Base-by-base conservation (phyloP, 257 asterid species). In the Penstemon newberryi region DNA sequence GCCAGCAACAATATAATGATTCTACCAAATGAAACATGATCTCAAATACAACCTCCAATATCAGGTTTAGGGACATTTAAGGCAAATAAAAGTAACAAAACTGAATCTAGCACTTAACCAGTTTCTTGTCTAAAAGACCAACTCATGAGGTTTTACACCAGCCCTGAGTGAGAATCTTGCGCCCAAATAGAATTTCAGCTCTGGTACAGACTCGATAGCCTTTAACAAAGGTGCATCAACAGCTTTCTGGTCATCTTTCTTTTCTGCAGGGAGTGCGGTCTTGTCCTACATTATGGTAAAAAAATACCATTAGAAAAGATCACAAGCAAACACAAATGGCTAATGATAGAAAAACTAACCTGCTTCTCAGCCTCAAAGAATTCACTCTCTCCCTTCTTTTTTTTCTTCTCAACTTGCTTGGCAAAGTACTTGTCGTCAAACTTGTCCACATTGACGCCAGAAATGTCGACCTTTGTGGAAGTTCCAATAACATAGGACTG, bases 141-240 rank as follows among this genome's bases (percentile, higher is more conserved):
- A 73, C 85, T 86, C 96, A 60, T 86, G 96, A 4, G 93, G 92
- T 53, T 84, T 89, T 82, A 71, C 75, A 56, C 96, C 94, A 4
- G 83, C 83, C 74, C 79, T 86, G 50, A 89, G 85, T 0, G 96
- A 86, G 70, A 89, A 89, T 70, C 94, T 74, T 7, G 96, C 89
- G 1, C 82, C 85, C 83, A 89, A 68, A 66, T 89, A 89, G 5
- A 82, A 51, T 77, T 84, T 86, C 76, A 89, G 63, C 5, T 84
- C 94, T 0, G 84, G 81, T 44, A 84, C 81, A 0, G 75, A 56
- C 18, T 89, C 96, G 12, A 89, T 38, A 5, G 93, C 82, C 41
- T 81, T 83, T 6, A 89, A 57, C 83, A 86, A 75, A 13, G 80
- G 44, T 12, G 78, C 79, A 73, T 89, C 96, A 1, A 79, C 76